Conservation (phyloP, 805 yeast species). For the Hemisphaericaspora nanyangensis region DNA sequence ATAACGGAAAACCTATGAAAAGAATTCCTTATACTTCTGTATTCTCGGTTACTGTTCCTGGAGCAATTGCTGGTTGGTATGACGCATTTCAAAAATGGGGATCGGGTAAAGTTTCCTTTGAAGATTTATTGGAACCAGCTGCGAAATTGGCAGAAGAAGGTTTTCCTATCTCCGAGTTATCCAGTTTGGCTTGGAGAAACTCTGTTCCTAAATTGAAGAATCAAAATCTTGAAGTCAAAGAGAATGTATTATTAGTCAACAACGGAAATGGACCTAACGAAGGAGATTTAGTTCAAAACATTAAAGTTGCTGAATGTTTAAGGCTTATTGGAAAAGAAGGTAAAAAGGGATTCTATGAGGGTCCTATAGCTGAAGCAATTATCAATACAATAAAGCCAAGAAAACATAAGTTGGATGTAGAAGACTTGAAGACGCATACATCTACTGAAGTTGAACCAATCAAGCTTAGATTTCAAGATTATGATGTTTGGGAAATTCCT, state of each 20-base stretch:
- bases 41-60: constrained; percentile 69
- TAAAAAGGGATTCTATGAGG: constrained; percentile 64
- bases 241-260: constrained; percentile 33
- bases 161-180: constrained; percentile 58
- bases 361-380: constrained; percentile 65
- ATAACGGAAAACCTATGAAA: constrained; percentile 37
- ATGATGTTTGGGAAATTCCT: constrained; percentile 73
- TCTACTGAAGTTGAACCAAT: constrained; percentile 68
- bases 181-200: constrained; percentile 47
- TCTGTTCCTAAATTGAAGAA: constrained; percentile 35
- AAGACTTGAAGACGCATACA: constrained; percentile 55
- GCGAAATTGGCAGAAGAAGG: constrained; percentile 69
- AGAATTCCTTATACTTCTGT: constrained; percentile 53
- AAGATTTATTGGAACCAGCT: constrained; percentile 59
- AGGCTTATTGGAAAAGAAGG: constrained; percentile 53
- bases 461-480: constrained; percentile 45
- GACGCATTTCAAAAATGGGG: constrained; percentile 73
- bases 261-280: constrained; percentile 41
- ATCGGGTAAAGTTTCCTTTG: constrained; percentile 57
- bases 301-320: constrained; percentile 50
- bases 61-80: constrained; percentile 76
- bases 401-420: constrained; percentile 53
- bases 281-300: constrained; percentile 57
- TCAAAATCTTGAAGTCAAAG: constrained; percentile 30
- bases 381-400: constrained; percentile 46